Evolutionary conservation across 768 basidiomycete genomes (phyloP).

Genomic region (Phylloporus sp.): DNA sequence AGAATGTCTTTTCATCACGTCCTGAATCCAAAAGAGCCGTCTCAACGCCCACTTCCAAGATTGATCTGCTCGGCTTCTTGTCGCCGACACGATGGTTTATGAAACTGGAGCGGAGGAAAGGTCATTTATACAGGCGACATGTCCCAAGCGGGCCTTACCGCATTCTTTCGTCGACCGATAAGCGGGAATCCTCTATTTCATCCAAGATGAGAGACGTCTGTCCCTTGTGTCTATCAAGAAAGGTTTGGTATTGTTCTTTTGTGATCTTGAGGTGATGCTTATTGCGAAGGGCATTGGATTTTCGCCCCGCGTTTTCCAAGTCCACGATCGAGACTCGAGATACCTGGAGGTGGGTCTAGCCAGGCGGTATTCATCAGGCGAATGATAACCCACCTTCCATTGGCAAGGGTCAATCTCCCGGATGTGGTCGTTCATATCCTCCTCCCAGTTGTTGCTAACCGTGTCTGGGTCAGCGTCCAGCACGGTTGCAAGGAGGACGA

Average conservation of each 20-base stretch:
- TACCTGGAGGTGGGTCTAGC: conserved; percentile 13
- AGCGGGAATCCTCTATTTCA: conserved; percentile 36
- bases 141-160: conserved; percentile 15
- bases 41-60: conserved; percentile 13
- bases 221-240: conserved; percentile 27
- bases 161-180: conserved; percentile 36
- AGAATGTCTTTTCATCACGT: conserved; percentile 9
- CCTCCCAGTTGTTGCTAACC: conserved; percentile 30
- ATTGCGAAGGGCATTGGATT: conserved; percentile 25
- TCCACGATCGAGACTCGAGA: conserved; percentile 30
- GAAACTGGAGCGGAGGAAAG: conserved; percentile 14
- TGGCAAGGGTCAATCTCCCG: conserved; percentile 24
- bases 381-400: conserved; percentile 30
- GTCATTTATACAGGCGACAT: neutral
- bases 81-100: conserved; percentile 31
- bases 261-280: conserved; percentile 26
- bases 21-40: conserved; percentile 14
- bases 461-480: neutral
- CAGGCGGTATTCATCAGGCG: neutral
- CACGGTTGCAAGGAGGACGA: neutral
- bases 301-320: conserved; percentile 26
- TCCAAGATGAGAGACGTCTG: conserved; percentile 32
- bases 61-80: conserved; percentile 22
- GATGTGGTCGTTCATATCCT: conserved; percentile 34
- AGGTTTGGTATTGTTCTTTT: conserved; percentile 31